Percentiles rank a stretch among this genome's conserved stretches.
Evolutionary conservation across 2,329 filamentous ascomycete genomes (phyloP).

Genomic region (Botryosphaeria dothidea): DNA sequence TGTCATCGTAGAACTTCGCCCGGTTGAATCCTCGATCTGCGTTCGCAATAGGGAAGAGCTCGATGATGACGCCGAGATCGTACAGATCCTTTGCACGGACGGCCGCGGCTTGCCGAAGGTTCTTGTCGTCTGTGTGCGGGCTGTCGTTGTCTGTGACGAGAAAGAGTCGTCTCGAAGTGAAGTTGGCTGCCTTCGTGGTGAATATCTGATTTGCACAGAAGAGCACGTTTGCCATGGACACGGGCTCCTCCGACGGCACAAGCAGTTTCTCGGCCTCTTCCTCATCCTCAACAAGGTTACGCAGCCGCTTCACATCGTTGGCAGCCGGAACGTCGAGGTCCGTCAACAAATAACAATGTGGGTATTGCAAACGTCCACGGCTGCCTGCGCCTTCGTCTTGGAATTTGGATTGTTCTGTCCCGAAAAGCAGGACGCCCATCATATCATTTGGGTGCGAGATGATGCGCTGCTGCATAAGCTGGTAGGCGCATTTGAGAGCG

Average conservation of each 20-base stretch:
- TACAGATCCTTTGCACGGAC: conserved; percentile 93
- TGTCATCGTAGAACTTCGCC: conserved; percentile 90
- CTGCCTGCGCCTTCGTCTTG: conserved; percentile 63
- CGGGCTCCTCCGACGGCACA: conserved; percentile 66
- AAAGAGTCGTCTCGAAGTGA: conserved; percentile 89
- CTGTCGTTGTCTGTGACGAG: conserved; percentile 93
- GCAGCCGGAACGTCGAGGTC: conserved; percentile 88
- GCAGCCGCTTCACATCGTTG: conserved; percentile 79
- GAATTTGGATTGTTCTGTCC: conserved; percentile 82
- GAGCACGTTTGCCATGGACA: conserved; percentile 83
- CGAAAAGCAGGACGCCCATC: conserved; percentile 93
- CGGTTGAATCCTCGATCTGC: conserved; percentile 74
- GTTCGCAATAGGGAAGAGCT: conserved; percentile 84
- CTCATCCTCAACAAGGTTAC: conserved; percentile 74
- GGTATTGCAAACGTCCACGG: conserved; percentile 66
- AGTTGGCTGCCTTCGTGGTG: conserved; percentile 91
- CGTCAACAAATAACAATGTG: conserved; percentile 87
- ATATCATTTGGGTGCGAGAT: conserved; percentile 95
- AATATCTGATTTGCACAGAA: conserved; percentile 98
- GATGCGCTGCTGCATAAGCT: conserved; percentile 96
- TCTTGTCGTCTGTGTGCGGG: conserved; percentile 74
- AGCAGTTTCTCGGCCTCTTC: conserved; percentile 71
- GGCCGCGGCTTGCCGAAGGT: conserved; percentile 71
- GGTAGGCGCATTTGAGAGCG: conserved; percentile 89
- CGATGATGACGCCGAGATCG: conserved; percentile 87